A percentile compares a stretch with the other conserved stretches of the same genome.
phyloP scores from a whole-genome alignment of 1,284 basidiomycete species.

The Agaricales sp. region DNA sequence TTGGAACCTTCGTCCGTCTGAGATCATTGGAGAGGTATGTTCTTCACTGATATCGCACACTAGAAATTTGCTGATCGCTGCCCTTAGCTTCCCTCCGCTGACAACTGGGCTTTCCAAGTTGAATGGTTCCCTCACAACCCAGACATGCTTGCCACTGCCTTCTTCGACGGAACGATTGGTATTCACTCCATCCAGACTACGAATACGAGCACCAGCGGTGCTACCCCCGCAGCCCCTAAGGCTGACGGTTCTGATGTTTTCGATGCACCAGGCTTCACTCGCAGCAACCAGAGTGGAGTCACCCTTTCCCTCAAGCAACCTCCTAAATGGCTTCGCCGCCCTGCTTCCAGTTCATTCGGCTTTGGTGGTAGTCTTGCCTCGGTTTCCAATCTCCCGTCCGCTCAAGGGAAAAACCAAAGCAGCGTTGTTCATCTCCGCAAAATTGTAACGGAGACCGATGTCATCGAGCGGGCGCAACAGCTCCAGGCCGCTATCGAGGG shows the following conservation, averaged over 20 bases:
- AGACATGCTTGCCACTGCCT: slow-evolving; percentile 78
- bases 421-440: slow-evolving; percentile 75
- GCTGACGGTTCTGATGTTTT: slow-evolving; percentile 74
- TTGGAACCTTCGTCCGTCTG: slow-evolving; percentile 93
- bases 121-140: slow-evolving; percentile 98
- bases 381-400: slow-evolving; percentile 69
- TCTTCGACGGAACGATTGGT: slow-evolving; percentile 73
- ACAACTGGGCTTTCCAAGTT: slow-evolving; percentile 98
- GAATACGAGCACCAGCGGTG: slow-evolving; percentile 40
- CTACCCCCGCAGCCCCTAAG: slow-evolving; percentile 33
- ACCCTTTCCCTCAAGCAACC: slow-evolving; percentile 83
- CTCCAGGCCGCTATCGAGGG: slow-evolving; percentile 63
- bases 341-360: slow-evolving; percentile 78
- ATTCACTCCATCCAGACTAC: slow-evolving; percentile 90
- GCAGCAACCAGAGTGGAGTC: slow-evolving; percentile 25
- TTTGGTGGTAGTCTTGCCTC: slow-evolving; percentile 87
- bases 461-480: slow-evolving; percentile 71
- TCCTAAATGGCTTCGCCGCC: slow-evolving; percentile 87
- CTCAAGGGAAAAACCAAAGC: slow-evolving; percentile 71
- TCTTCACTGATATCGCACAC: not conserved
- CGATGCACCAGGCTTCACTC: slow-evolving; percentile 50
- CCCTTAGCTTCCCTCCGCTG: slow-evolving; percentile 78
- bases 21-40: no score
- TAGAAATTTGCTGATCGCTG: no score
- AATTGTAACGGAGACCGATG: slow-evolving; percentile 68